Conservation (phyloP, 2,329 filamentous ascomycete species). For the Penicillium psychrosexuale region DNA sequence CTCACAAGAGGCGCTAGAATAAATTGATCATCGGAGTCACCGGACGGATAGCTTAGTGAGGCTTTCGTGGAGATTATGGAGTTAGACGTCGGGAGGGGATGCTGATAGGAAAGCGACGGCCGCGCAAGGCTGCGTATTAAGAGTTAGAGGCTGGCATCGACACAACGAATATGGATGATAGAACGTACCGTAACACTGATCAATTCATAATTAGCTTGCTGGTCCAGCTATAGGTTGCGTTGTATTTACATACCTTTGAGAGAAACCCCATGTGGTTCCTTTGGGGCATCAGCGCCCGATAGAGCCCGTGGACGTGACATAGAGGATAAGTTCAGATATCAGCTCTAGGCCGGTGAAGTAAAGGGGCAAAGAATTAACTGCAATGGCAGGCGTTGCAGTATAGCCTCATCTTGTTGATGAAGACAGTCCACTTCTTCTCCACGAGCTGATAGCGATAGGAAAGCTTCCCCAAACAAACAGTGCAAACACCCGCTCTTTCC, state of each 20-base stretch:
- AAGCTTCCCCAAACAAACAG: constrained; percentile 26
- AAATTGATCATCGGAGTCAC: constrained; percentile 49
- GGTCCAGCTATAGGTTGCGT: not conserved
- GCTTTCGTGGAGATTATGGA: constrained; percentile 58
- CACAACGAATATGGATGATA: not conserved
- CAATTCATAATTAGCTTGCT: not conserved
- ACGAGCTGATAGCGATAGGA: constrained; percentile 19
- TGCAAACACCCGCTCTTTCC: constrained; percentile 14
- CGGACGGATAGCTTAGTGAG: constrained; percentile 68
- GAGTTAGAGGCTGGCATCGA: constrained; percentile 1
- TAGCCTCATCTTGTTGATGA: constrained; percentile 14
- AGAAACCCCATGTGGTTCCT: constrained; percentile 75
- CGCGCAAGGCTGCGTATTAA: constrained; percentile 65
- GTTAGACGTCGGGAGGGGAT: constrained; percentile 45
- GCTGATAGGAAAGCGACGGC: constrained; percentile 51
- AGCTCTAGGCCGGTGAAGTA: not conserved
- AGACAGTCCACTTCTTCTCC: constrained; percentile 5
- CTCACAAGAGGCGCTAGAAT: constrained; percentile 55
- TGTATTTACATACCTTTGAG: constrained; percentile 57
- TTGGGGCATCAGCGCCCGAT: constrained; percentile 48
- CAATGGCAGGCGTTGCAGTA: not conserved
- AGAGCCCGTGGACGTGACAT: constrained; percentile 46
- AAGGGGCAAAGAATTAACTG: not conserved
- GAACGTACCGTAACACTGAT: constrained; percentile 41
- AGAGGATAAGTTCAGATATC: not conserved